A percentile compares a stretch with the other conserved stretches of the same genome.
These are phyloP conservation scores for Phytophthora agathidicida DNA, from an alignment of 352 stramenopile species.

Conservation along the genomic window DNA sequence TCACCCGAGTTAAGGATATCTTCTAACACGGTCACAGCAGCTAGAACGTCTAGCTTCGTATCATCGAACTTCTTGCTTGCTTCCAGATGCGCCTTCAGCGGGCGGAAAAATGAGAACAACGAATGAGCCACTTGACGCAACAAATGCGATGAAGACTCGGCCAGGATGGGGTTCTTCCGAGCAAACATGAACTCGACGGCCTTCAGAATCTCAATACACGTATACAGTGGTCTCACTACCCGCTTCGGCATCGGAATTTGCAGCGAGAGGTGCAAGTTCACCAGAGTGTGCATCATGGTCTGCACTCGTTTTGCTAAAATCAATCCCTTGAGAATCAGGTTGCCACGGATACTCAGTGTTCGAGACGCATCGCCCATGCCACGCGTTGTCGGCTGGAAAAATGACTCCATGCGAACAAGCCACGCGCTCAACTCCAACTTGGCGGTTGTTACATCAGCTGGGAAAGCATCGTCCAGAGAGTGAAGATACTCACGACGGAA, in stretches of 20 bases:
- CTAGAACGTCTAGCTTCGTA: slow-evolving; percentile 86
- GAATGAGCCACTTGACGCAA: slow-evolving; percentile 82
- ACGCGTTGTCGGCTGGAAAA: slow-evolving; percentile 84
- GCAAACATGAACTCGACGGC: slow-evolving; percentile 94
- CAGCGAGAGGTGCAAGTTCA: slow-evolving; percentile 90
- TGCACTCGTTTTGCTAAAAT: slow-evolving; percentile 90
- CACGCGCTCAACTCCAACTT: slow-evolving; percentile 86
- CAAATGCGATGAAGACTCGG: slow-evolving; percentile 75
- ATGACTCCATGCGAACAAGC: slow-evolving; percentile 89
- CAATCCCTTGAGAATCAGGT: slow-evolving; percentile 92
- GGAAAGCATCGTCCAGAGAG: slow-evolving; percentile 83
- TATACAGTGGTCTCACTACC: slow-evolving; percentile 86
- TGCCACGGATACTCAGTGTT: slow-evolving; percentile 84
- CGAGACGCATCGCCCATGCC: slow-evolving; percentile 73
- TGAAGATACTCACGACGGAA: slow-evolving; percentile 83
- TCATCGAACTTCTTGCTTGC: slow-evolving; percentile 89
- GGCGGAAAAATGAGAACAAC: slow-evolving; percentile 81
- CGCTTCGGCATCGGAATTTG: slow-evolving; percentile 87
- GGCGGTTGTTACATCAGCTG: slow-evolving; percentile 72
- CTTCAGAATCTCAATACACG: slow-evolving; percentile 92
- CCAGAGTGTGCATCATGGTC: slow-evolving; percentile 90
- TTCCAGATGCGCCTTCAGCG: slow-evolving; percentile 82
- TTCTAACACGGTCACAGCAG: slow-evolving; percentile 85
- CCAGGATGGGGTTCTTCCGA: slow-evolving; percentile 83
- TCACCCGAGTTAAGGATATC: slow-evolving; percentile 83